Conservation (phyloP, 306 rosid genomes). For the Medicago arabica region DNA sequence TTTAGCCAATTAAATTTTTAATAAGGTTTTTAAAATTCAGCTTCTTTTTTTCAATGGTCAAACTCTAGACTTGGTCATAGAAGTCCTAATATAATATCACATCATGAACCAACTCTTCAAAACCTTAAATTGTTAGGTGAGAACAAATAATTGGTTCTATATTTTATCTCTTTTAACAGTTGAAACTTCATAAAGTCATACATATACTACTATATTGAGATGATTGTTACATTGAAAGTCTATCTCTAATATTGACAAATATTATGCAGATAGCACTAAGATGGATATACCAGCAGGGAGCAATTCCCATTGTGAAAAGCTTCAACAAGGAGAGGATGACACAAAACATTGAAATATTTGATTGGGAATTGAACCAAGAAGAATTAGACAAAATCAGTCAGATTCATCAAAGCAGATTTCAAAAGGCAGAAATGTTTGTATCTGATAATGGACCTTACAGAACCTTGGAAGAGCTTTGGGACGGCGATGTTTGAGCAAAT, state of each 20-base stretch:
- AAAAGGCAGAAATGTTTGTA: conserved; percentile 4
- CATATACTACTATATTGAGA: background rate
- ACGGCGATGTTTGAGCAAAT: background rate
- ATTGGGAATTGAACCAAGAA: background rate
- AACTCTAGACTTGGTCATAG: too few species aligned
- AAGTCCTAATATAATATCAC: too few species aligned
- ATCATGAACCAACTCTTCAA: too few species aligned
- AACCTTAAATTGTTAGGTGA: too few species aligned
- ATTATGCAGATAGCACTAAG: background rate
- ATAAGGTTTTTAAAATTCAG: background rate
- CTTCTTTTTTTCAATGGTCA: too few species aligned
- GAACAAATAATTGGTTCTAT: background rate
- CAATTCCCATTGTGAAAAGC: background rate
- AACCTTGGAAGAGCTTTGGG: conserved; percentile 15
- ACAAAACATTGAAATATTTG: conserved; percentile 26
- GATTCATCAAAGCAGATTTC: background rate
- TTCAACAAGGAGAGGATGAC: conserved; percentile 19
- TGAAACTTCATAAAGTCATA: background rate
- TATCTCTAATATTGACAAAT: background rate
- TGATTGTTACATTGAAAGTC: background rate
- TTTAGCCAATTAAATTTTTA: background rate
- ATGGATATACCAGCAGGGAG: background rate
- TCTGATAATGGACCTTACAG: conserved; percentile 19
- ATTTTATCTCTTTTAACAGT: background rate
- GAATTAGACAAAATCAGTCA: conserved; percentile 2